Evolutionary conservation across 2,329 filamentous ascomycete genomes (phyloP).

Genomic region (Cryphonectria nitschkei): DNA sequence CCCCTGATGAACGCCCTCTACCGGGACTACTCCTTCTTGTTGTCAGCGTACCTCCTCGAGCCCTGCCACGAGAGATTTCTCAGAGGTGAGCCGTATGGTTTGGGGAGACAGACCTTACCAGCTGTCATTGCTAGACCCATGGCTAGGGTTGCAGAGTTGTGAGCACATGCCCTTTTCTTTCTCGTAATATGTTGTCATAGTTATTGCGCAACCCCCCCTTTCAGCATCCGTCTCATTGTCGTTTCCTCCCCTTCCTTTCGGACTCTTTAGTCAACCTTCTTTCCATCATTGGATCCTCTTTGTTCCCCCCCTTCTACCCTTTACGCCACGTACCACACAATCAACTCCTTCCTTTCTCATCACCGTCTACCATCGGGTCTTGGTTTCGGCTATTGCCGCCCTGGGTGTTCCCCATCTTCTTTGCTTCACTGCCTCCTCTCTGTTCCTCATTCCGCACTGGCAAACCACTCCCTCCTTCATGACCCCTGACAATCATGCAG

Average conservation of each 20-base stretch:
- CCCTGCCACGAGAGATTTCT: conserved; percentile 80
- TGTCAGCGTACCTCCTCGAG: conserved; percentile 87
- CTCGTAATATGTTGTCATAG: not conserved
- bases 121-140: conserved; percentile 78
- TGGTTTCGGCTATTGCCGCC: not conserved
- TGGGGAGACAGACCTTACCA: conserved; percentile 75
- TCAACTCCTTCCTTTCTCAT: not conserved
- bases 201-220: not conserved
- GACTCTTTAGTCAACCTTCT: not conserved
- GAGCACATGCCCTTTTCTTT: conserved; percentile 47
- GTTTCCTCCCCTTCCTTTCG: not conserved
- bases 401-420: not conserved
- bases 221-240: not conserved
- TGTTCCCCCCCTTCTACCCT: not conserved
- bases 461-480: not conserved
- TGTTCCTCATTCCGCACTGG: not conserved
- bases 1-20: conserved; percentile 85
- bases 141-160: conserved; percentile 83
- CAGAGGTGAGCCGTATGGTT: conserved; percentile 75
- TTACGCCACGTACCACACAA: not conserved
- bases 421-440: not conserved
- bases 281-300: not conserved
- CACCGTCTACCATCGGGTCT: not conserved
- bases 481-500: conserved; percentile 35
- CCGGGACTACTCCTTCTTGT: conserved; percentile 88